Evolutionary conservation across 306 rosid species (phyloP), one percentile per base, ranked within the genome.

Genomic region (Vachellia collinsii): DNA sequence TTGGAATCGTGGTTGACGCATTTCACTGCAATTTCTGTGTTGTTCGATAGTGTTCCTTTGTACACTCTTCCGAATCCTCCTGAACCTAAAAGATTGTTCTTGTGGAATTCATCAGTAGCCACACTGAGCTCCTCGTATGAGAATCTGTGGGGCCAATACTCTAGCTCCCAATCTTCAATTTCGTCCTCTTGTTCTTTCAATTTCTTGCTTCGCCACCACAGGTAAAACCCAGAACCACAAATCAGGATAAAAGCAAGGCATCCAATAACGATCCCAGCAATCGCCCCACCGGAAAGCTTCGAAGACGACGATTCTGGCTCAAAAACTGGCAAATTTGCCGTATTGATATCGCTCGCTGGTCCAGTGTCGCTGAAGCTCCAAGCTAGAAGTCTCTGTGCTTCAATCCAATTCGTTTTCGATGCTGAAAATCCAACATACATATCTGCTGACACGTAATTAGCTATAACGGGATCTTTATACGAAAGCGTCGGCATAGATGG

Each of bases 341-440:
- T 88, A 76, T 91, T 93, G 1, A 92, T 88, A 3, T 91, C 97
- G 71, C 86, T 91, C 0, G 90, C 88, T 6, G 39, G 11, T 0
- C 99, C 97, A 0, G 64, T 83, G 69, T 93, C 86, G 48, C 97
- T 95, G 62, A 93, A 91, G 74, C 99, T 95, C 99, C 99, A 95
- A 6, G 97, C 99, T 1, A 95, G 65, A 48, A 93, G 77, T 54
- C 99, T 91, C 88, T 85, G 95, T 3, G 86, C 86, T 79, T 93
- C 99, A 54, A 93, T 41, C 97, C 95, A 91, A 48, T 72, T 74
- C 3, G 94, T 90, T 51, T 88, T 93, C 56, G 97, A 90, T 4
- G 99, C 97, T 0, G 99, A 95, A 74, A 95, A 95, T 22, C 99
- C 99, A 1, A 95, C 87, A 16, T 71, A 95, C 99, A 95, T 91